Evolutionary conservation across 805 yeast genomes (phyloP).

Genomic region (Suhomyces canberraensis): DNA sequence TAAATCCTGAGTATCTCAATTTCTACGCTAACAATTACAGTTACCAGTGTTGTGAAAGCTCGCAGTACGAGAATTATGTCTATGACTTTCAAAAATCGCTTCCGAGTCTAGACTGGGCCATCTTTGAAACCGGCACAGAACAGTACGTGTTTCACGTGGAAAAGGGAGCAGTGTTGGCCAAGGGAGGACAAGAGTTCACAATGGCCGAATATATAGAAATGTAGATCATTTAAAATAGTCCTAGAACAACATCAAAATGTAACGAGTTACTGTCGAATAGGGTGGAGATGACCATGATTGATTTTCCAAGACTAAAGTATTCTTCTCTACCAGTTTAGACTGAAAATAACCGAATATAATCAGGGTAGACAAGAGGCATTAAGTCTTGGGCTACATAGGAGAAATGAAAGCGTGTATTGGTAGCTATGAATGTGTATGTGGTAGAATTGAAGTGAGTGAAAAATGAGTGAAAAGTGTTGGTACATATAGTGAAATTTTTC

Average conservation of each 20-base stretch:
- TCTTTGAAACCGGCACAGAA: conserved; percentile 1
- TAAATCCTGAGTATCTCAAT: conserved; percentile 2
- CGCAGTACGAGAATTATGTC: conserved; percentile 4
- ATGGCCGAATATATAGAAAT: conserved; percentile 5
- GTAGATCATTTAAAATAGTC: conserved; percentile 33
- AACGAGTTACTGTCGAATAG: conserved; percentile 20
- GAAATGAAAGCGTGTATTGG: conserved; percentile 1
- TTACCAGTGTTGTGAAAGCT: neutral
- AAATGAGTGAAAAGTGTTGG: neutral
- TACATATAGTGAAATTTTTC: neutral
- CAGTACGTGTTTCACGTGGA: neutral
- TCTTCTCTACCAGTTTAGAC: conserved; percentile 46
- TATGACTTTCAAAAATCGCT: conserved; percentile 1
- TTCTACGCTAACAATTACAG: neutral
- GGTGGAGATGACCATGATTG: conserved; percentile 47
- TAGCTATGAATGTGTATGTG: neutral
- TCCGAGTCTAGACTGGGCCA: conserved; percentile 1
- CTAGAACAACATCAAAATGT: conserved; percentile 13
- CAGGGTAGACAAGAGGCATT: conserved; percentile 49
- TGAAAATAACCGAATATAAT: conserved; percentile 46
- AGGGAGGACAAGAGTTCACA: neutral
- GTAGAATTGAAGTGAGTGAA: neutral
- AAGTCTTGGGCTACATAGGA: conserved; percentile 33
- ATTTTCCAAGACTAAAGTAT: conserved; percentile 45
- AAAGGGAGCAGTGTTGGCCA: too few species aligned